A percentile compares a stretch with the other conserved stretches of the same genome.
phyloP scores from a whole-genome alignment of 176 grass and related monocot genomes.

The Carex scoparia region DNA sequence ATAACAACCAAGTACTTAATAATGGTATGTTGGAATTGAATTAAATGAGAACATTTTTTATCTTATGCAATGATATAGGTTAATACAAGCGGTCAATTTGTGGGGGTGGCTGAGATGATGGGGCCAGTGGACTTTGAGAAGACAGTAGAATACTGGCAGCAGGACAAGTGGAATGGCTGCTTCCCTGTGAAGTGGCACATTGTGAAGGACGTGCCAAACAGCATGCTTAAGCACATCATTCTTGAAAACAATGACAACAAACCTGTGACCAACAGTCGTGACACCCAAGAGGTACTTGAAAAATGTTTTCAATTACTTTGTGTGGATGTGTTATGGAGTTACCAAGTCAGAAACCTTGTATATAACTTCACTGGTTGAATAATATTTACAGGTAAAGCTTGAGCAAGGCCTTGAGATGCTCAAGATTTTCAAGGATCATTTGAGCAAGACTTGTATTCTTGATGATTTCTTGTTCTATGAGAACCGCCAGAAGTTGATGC shows the following conservation, averaged over 20 bases:
- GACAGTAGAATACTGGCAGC: constrained; percentile 95
- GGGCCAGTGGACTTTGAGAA: constrained; percentile 91
- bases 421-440: constrained; percentile 90
- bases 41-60: not conserved
- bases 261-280: constrained; percentile 90
- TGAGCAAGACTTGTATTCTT: constrained; percentile 66
- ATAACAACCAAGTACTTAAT: not conserved
- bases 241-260: constrained; percentile 97
- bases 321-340: not conserved
- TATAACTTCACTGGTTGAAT: not conserved
- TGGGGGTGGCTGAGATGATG: constrained; percentile 87
- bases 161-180: constrained; percentile 97
- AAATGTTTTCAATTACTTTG: not conserved
- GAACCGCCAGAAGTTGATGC: constrained; percentile 85
- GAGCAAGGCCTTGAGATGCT: constrained; percentile 92
- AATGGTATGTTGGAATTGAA: not conserved
- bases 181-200: constrained; percentile 91
- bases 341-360: not conserved
- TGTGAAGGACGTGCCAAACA: constrained; percentile 92
- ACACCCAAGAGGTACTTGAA: constrained; percentile 79
- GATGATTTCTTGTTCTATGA: constrained; percentile 97
- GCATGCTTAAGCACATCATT: constrained; percentile 82
- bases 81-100: constrained; percentile 91
- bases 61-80: constrained; percentile 37
- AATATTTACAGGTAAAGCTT: constrained; percentile 62